phyloP scores from a whole-genome alignment of 345 rosid species.

The Brassica incana region DNA sequence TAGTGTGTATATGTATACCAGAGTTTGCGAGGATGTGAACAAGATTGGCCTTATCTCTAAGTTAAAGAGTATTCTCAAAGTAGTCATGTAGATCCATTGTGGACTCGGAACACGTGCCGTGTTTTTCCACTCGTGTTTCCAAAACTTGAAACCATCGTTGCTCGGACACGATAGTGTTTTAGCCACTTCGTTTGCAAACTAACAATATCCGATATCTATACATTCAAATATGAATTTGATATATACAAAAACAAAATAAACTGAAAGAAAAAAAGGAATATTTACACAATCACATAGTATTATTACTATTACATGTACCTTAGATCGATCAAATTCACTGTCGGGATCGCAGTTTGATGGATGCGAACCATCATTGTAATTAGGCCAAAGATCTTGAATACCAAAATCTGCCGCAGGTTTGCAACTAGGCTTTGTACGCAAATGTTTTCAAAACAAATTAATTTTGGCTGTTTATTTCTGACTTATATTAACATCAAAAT shows the following conservation, averaged over 20 bases:
- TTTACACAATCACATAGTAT: not conserved
- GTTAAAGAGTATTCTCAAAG: conserved; percentile 56
- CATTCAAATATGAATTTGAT: not conserved
- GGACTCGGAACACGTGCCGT: conserved; percentile 80
- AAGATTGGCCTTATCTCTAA: conserved; percentile 55
- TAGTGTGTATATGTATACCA: conserved; percentile 35
- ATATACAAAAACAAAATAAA: not conserved
- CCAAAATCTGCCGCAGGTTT: conserved; percentile 81
- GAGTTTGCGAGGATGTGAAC: conserved; percentile 51
- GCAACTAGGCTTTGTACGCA: conserved; percentile 49
- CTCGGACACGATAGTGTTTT: conserved; percentile 73
- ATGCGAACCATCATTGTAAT: conserved; percentile 64
- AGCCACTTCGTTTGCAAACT: conserved; percentile 61
- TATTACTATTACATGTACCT: conserved; percentile 45
- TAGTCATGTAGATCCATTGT: conserved; percentile 66
- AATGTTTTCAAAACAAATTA: not conserved
- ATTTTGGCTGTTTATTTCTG: not conserved
- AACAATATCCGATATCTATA: conserved; percentile 58
- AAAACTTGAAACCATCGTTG: conserved; percentile 55
- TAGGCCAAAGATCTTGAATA: conserved; percentile 87
- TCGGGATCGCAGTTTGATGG: conserved; percentile 64
- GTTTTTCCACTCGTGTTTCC: conserved; percentile 91
- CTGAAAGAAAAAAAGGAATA: not conserved
- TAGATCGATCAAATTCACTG: conserved; percentile 46
- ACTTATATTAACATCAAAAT: not conserved